Evolutionary conservation across 2,329 filamentous ascomycete species (phyloP).

Genomic region (Pseudogymnoascus sp.): DNA sequence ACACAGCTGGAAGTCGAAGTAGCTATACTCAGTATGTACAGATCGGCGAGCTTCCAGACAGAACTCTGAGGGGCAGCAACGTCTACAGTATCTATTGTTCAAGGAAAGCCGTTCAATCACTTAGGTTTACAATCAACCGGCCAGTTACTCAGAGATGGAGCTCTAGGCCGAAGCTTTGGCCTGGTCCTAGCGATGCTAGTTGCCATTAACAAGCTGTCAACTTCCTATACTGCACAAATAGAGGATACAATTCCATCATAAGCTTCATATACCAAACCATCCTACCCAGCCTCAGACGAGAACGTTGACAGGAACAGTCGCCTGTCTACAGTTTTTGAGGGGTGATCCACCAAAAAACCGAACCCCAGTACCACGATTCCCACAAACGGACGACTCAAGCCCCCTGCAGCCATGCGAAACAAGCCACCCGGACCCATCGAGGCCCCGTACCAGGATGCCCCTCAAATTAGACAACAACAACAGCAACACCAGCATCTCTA

Average conservation of each 20-base stretch:
- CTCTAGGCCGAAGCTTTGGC: neutral
- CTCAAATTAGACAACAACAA: constrained; percentile 2
- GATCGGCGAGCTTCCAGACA: neutral
- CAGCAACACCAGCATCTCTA: neutral
- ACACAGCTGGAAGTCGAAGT: neutral
- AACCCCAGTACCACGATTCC: neutral
- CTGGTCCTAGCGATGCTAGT: neutral
- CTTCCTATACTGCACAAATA: neutral
- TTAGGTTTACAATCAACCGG: neutral
- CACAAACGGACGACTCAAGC: neutral
- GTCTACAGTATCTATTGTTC: too few species aligned
- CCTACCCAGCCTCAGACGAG: neutral
- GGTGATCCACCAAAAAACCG: neutral
- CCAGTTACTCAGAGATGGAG: neutral
- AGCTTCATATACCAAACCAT: neutral
- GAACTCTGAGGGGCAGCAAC: neutral
- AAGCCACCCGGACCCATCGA: constrained; percentile 1
- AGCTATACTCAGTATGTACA: neutral
- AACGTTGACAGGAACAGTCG: neutral
- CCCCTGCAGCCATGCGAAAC: constrained; percentile 8
- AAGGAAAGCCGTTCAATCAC: too few species aligned
- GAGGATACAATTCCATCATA: neutral
- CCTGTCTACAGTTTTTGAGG: neutral
- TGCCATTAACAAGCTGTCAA: neutral
- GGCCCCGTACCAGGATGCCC: constrained; percentile 2